phyloP scores from a whole-genome alignment of 2,329 filamentous ascomycete genomes.

The Paracorniculantispora psalliotae region DNA sequence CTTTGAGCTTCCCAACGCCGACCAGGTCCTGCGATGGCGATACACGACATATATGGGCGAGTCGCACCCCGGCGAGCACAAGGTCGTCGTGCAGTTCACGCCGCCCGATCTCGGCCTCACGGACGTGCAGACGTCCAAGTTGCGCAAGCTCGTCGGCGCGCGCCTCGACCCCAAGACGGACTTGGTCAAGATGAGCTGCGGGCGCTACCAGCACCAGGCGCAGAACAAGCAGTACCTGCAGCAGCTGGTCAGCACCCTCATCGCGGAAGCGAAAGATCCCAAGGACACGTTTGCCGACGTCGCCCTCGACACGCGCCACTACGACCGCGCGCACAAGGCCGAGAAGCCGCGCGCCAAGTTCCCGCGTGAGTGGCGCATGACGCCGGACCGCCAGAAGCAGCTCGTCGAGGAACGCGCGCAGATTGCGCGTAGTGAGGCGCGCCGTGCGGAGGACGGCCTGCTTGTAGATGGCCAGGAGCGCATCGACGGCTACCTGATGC shows the following conservation, averaged over 20 bases:
- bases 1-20: constrained; percentile 63
- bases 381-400: constrained; percentile 58
- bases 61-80: constrained; percentile 81
- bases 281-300: constrained; percentile 83
- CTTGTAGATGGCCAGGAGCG: constrained; percentile 54
- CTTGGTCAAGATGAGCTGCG: constrained; percentile 83
- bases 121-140: constrained; percentile 65
- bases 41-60: constrained; percentile 98
- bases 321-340: constrained; percentile 48
- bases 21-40: constrained; percentile 80
- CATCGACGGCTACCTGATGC: constrained; percentile 36
- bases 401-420: constrained; percentile 57
- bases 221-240: constrained; percentile 96
- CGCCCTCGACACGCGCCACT: constrained; percentile 83
- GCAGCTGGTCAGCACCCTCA: constrained; percentile 67
- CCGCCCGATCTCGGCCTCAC: constrained; percentile 68
- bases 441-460: constrained; percentile 46
- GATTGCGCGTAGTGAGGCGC: constrained; percentile 48
- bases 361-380: constrained; percentile 79
- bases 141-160: constrained; percentile 79
- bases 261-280: constrained; percentile 71
- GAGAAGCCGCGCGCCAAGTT: constrained; percentile 64
- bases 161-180: constrained; percentile 84
- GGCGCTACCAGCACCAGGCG: constrained; percentile 80
- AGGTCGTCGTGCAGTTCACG: constrained; percentile 89